phyloP scores from a whole-genome alignment of 2,329 filamentous ascomycete species.

The Knufia petricola region DNA sequence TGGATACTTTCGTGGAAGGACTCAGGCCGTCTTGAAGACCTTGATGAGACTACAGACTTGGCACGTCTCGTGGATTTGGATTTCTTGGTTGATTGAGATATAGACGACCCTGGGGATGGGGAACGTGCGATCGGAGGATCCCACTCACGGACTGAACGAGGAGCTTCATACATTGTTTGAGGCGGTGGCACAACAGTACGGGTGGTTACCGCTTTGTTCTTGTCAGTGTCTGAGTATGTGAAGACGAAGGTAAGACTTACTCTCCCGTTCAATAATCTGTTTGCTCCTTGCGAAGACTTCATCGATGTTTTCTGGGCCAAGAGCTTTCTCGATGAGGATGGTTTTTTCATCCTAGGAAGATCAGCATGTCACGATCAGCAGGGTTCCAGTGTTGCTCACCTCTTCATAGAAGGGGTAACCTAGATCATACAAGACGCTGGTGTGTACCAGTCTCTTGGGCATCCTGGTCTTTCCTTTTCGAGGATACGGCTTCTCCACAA shows the following conservation, averaged over 20 bases:
- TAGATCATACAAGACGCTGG: constrained; percentile 70
- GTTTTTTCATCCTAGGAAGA: constrained; percentile 55
- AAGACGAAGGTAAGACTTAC: constrained; percentile 11
- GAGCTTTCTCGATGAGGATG: constrained; percentile 70
- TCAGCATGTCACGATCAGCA: constrained; percentile 26
- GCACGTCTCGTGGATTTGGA: background rate
- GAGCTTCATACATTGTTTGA: constrained; percentile 24
- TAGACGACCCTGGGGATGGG: constrained; percentile 19
- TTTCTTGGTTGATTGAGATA: constrained; percentile 11
- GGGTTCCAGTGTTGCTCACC: constrained; percentile 41
- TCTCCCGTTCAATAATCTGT: constrained; percentile 46
- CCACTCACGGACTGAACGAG: constrained; percentile 28
- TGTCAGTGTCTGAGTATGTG: constrained; percentile 1
- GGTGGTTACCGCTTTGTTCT: constrained; percentile 18
- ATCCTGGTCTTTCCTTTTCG: constrained; percentile 86
- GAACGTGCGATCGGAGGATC: constrained; percentile 21
- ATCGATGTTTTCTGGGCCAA: constrained; percentile 86
- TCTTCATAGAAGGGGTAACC: constrained; percentile 83
- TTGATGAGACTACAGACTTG: background rate
- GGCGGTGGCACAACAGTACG: no score
- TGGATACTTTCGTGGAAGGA: constrained; percentile 2
- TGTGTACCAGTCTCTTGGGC: constrained; percentile 68
- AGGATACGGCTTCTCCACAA: constrained; percentile 51
- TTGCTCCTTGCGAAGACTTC: constrained; percentile 77
- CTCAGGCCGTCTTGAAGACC: background rate